Percentiles rank a stretch among this genome's conserved stretches.
These are phyloP conservation scores for Ceratopteris richardii DNA, from an alignment of 75 land plant species.

Conservation along the genomic window DNA sequence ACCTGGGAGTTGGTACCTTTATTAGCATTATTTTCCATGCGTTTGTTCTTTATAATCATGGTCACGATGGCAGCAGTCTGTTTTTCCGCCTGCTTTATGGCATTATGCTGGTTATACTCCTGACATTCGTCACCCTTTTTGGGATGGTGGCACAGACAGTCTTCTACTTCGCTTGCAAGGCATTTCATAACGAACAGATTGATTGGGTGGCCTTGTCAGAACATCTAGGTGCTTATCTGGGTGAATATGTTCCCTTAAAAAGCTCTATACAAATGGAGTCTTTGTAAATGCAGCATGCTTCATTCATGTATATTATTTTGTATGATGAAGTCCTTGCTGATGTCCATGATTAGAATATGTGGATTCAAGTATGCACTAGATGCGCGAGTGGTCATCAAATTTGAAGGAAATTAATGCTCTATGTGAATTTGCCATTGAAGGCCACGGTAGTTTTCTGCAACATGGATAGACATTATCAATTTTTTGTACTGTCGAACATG, in stretches of 20 bases:
- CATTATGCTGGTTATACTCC: slow-evolving; percentile 32
- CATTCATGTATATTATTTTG: too few relatives aligned
- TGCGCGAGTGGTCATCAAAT: too few relatives aligned
- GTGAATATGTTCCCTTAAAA: slow-evolving; percentile 96
- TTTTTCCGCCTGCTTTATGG: slow-evolving; percentile 34
- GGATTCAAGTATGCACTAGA: too few relatives aligned
- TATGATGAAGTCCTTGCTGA: too few relatives aligned
- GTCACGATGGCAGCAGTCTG: slow-evolving; percentile 2
- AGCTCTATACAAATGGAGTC: slow-evolving; percentile 82
- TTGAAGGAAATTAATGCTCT: too few relatives aligned
- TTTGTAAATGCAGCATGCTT: slow-evolving; percentile 8
- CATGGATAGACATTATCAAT: too few relatives aligned
- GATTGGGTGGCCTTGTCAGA: slow-evolving; percentile 78
- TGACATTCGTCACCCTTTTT: slow-evolving; percentile 54
- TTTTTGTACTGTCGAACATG: too few relatives aligned
- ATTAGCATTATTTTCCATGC: slow-evolving; percentile 23
- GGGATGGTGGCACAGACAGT: slow-evolving; percentile 86
- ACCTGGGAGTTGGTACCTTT: slow-evolving; percentile 24
- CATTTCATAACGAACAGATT: slow-evolving; percentile 71
- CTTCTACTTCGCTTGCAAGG: slow-evolving; percentile 89
- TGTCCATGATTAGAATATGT: too few relatives aligned
- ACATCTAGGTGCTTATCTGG: slow-evolving; percentile 88
- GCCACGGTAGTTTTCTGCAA: too few relatives aligned
- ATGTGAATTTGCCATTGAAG: too few relatives aligned
- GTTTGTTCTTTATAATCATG: slow-evolving; percentile 32